Base-by-base conservation (phyloP, 1,284 basidiomycete species). In the Ganoderma meredithae region DNA sequence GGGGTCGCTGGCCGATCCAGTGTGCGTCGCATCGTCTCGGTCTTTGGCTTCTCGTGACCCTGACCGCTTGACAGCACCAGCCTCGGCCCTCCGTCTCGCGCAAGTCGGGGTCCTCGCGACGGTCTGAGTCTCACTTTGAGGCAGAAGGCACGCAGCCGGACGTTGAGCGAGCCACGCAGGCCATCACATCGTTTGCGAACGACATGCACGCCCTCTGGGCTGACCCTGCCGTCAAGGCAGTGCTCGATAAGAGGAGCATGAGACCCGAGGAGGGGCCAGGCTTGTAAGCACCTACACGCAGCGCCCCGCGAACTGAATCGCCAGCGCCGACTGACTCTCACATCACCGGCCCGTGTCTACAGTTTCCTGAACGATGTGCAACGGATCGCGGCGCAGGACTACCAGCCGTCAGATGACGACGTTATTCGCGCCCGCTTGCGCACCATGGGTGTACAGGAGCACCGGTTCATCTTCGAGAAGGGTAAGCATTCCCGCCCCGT, bases 121-220 rank as follows among this genome's bases (percentile, higher is more conserved):
- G 15, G 10, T 58, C 44, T 5, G 60, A 60, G 4, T 40, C 31
- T 10, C 7, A 13, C 2, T 6, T 9, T 10, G 58, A 41, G 39
- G 36, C 63, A 4, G 72, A 69, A 13, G 73, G 70, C 13, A 66
- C 70, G 52, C 85, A 64, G 33, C 40, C 47, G 88, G 61, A 87
- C 43, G 62, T 71, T 9, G 72, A 74, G 55, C 60, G 56, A 8
- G 82, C 86, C 15, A 74, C 83, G 41, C 85, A 86, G 36, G 79
- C 88, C 9, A 83, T 93, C 40, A 81, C 84, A 4, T 82, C 82
- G 1, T 90, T 86, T 76, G 82, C 82, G 52, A 85, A 88, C 6
- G 90, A 91, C 70, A 91, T 93, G 76, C 84, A 85, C 68, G 79
- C 80, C 19, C 80, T 93, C 3, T 93, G 91, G 91, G 82, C 83